phyloP scores from a whole-genome alignment of 495 filamentous ascomycete genomes.

The Copromyces sp. region DNA sequence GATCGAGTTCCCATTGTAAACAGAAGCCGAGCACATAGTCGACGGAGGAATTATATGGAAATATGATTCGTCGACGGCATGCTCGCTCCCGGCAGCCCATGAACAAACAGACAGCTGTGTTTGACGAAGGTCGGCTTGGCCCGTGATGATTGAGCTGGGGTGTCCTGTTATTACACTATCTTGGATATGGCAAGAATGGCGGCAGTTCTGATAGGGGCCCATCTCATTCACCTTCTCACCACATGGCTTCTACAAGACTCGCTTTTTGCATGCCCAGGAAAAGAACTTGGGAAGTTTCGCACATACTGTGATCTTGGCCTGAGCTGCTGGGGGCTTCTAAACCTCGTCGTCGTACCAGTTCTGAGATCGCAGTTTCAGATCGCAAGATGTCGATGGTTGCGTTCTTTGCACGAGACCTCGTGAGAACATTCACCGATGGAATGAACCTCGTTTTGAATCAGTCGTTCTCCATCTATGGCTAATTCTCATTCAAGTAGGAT shows the following conservation, averaged over 20 bases:
- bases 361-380: background rate
- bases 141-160: background rate
- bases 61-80: background rate
- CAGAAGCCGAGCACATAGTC: background rate
- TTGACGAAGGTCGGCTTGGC: background rate
- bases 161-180: background rate
- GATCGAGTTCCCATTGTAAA: too few species aligned
- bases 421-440: too few species aligned
- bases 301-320: too few species aligned
- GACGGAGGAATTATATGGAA: background rate
- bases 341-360: too few species aligned
- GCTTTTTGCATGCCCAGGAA: too few species aligned
- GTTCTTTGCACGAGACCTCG: too few species aligned
- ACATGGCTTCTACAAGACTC: background rate
- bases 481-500: too few species aligned
- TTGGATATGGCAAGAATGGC: rapidly evolving
- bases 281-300: too few species aligned
- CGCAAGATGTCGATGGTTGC: background rate
- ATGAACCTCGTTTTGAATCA: too few species aligned
- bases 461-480: too few species aligned
- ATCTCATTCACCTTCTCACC: background rate
- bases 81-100: background rate
- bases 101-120: background rate
- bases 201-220: rapidly evolving
- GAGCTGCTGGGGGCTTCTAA: too few species aligned